Evolutionary conservation across 225 moss, liverwort and hornwort genomes (phyloP).

Genomic region (Straminergon stramineum): DNA sequence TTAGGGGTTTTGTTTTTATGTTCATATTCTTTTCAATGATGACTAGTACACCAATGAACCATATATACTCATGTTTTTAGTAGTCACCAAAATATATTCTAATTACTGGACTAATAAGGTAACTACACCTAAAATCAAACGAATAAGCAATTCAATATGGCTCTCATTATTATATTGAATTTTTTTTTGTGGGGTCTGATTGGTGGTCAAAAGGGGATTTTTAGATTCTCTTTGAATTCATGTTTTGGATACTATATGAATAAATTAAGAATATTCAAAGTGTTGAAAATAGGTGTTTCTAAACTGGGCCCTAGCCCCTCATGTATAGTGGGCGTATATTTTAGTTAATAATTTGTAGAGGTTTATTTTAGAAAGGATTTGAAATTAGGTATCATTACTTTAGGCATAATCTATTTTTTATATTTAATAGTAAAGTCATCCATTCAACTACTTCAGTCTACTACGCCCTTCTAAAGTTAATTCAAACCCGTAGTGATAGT

Average conservation of each 20-base stretch:
- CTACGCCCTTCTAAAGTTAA: fast-evolving
- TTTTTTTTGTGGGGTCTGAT: not conserved
- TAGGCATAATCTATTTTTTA: not conserved
- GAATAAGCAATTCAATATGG: not conserved
- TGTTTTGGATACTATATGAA: fast-evolving
- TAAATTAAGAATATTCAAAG: not conserved
- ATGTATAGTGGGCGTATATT: not conserved
- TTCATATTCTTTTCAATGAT: not conserved
- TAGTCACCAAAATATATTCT: not conserved
- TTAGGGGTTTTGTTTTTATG: too few species aligned
- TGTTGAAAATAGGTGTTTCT: not conserved
- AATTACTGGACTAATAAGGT: not conserved
- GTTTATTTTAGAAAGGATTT: fast-evolving
- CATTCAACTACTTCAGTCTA: fast-evolving
- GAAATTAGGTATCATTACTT: too few species aligned
- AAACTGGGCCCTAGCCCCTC: fast-evolving
- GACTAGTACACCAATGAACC: too few species aligned
- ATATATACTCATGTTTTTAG: too few species aligned
- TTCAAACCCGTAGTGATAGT: not conserved
- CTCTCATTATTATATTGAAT: fast-evolving
- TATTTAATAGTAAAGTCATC: fast-evolving
- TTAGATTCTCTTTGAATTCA: not conserved
- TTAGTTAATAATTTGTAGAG: too few species aligned
- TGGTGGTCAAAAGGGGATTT: not conserved
- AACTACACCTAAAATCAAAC: too few species aligned